Percentiles rank a stretch among this genome's conserved stretches.
phyloP scores from a whole-genome alignment of 1,284 basidiomycete genomes.

The Grifola frondosa region DNA sequence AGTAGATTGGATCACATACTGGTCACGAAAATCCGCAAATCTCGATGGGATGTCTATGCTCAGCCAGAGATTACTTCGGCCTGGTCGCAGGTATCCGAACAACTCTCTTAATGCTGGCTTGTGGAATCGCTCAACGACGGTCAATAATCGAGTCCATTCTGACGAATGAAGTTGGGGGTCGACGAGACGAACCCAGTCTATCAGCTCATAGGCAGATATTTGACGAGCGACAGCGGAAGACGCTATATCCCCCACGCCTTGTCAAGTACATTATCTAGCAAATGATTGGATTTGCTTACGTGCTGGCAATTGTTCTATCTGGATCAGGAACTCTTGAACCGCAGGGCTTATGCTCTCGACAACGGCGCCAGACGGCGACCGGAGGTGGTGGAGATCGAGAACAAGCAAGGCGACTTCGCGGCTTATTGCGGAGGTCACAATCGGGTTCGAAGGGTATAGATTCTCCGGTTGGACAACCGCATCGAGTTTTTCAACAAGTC shows the following conservation, averaged over 20 bases:
- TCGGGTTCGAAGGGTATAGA: constrained; percentile 36
- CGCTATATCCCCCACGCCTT: no score
- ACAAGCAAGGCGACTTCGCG: constrained; percentile 44
- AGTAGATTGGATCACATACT: constrained; percentile 9
- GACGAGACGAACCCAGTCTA: constrained; percentile 58
- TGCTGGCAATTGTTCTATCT: constrained; percentile 39
- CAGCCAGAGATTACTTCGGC: constrained; percentile 43
- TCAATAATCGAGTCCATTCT: constrained; percentile 42
- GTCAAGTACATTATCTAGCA: no score
- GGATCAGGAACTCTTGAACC: constrained; percentile 41
- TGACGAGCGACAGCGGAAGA: constrained; percentile 31
- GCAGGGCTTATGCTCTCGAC: constrained; percentile 9
- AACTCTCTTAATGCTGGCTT: constrained; percentile 44
- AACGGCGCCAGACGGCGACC: constrained; percentile 10
- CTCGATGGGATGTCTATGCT: constrained; percentile 15
- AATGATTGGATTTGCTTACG: constrained; percentile 36
- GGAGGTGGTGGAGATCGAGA: constrained; percentile 32
- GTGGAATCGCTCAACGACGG: constrained; percentile 41
- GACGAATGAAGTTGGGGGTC: constrained; percentile 33
- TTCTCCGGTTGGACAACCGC: constrained; percentile 23
- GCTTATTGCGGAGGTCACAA: constrained; percentile 44
- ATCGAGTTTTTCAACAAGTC: constrained; percentile 40
- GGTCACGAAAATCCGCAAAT: not conserved
- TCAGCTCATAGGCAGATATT: constrained; percentile 48
- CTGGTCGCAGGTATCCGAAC: constrained; percentile 43